Base-by-base conservation (phyloP, 2,329 filamentous ascomycete species). In the Triangularia setosa region DNA sequence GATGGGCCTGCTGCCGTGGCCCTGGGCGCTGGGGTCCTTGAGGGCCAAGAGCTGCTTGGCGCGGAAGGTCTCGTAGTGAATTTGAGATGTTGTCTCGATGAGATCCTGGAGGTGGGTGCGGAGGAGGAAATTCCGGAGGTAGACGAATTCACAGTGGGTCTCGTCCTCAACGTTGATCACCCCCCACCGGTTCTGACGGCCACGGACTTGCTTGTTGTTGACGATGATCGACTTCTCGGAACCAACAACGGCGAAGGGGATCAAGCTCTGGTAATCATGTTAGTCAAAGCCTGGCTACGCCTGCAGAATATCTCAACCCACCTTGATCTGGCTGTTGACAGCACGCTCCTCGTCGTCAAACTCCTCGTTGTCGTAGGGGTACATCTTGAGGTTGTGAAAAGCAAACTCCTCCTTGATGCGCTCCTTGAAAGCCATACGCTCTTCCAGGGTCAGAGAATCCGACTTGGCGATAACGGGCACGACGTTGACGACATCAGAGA, bases 311-410 rank as follows among this genome's bases (percentile, higher is more conserved):
- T 21, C n/a, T n/a, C 16, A 81, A 67, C 67, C 28, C 81, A 96
- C 93, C 91, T 98, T 98, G 83, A 99, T 99, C 77, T 96, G 91
- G 65, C 87, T 88, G 82, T 98, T 98, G 80, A 96, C 84, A 67
- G 89, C 89, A 73, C 92, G 90, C 83, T 99, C 95, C 84, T 99
- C 95, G 69, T 95, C 91, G 76, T 99, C 95, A 73, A 98, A 90
- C 84, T 99, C 95, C 74, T 99, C 95, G 77, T 97, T 98, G 79
- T 99, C 95, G 79, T 99, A 99, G 66, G 95, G 95, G 85, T 96
- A 99, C 95, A 99, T 99, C 86, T 97, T 94, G 75, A 99, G 87
- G 85, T 98, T 98, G 87, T 99, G 95, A 90, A 99, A 99, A 65
- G 91, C 84, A 78, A 99, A 99, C 80, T 99, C 95, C 85, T 98